A percentile compares a stretch with the other conserved stretches of the same genome.
These are phyloP conservation scores for Deinandra increscens DNA, from an alignment of 129 eudicot species.

Conservation along the genomic window DNA sequence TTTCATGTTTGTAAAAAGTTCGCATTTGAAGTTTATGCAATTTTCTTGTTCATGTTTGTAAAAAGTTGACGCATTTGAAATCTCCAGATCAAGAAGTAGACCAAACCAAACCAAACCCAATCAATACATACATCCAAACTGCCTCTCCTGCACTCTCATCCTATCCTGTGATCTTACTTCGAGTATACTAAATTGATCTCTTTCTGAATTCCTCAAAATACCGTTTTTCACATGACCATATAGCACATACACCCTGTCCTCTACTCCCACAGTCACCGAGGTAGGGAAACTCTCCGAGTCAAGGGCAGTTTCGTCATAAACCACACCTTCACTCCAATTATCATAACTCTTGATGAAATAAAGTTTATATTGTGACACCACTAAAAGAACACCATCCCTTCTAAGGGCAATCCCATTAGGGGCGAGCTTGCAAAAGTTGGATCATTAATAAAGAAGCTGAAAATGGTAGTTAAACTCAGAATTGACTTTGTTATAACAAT, in stretches of 20 bases:
- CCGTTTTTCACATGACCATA: constrained; percentile 82
- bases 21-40: constrained; percentile 41
- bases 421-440: constrained; percentile 32
- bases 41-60: constrained; percentile 68
- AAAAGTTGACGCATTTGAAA: constrained; percentile 79
- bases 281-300: constrained; percentile 58
- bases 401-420: constrained; percentile 75
- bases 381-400: constrained; percentile 74
- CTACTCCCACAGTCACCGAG: constrained; percentile 67
- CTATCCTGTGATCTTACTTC: constrained; percentile 55
- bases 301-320: constrained; percentile 83
- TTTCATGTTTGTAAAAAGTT: constrained; percentile 63
- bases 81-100: constrained; percentile 73
- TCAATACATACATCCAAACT: constrained; percentile 67
- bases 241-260: constrained; percentile 74
- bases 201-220: constrained; percentile 48
- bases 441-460: constrained; percentile 14
- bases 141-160: constrained; percentile 52
- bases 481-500: constrained; percentile 27
- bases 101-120: constrained; percentile 74
- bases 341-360: constrained; percentile 66
- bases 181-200: constrained; percentile 60
- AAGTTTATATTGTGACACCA: constrained; percentile 56
- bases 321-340: constrained; percentile 74
- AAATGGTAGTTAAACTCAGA: constrained; percentile 23